Evolutionary conservation across 78 protist genomes (phyloP).

Genomic region (Emiliania huxleyi): DNA sequence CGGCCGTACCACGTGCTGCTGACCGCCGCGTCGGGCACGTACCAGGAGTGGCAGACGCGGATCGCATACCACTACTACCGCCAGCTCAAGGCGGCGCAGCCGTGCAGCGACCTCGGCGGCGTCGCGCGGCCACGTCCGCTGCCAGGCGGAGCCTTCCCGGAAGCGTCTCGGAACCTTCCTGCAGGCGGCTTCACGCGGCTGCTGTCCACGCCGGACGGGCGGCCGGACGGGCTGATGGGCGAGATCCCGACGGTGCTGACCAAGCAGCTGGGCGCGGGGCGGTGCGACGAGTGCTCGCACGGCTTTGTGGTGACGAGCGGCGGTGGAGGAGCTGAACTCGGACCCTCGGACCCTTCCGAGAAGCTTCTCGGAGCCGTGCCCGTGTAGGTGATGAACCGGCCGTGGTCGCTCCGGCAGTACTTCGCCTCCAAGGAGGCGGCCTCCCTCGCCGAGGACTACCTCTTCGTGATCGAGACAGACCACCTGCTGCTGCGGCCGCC

Average conservation of each 20-base stretch:
- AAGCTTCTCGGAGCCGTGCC: too few relatives aligned
- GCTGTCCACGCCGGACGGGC: background rate
- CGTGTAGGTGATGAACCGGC: conserved; percentile 20
- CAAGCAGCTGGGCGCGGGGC: background rate
- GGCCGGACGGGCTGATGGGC: background rate
- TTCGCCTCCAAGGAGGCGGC: background rate
- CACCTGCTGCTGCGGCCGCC: background rate
- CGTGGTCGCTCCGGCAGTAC: background rate
- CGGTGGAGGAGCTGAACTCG: too few relatives aligned
- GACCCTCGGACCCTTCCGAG: too few relatives aligned
- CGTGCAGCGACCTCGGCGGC: background rate
- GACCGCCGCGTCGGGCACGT: conserved; percentile 1
- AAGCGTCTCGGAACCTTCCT: background rate
- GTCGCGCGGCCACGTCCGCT: background rate
- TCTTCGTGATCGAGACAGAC: background rate
- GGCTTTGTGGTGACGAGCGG: conserved; percentile 5
- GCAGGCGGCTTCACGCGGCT: conserved; percentile 31
- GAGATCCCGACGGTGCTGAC: conserved; percentile 7
- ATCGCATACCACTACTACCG: conserved; percentile 10
- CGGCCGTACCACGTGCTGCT: background rate
- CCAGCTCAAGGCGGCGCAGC: background rate
- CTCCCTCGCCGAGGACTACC: background rate
- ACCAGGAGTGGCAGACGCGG: conserved; percentile 24
- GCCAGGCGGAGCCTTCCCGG: too few relatives aligned
- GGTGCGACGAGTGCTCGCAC: background rate